A percentile compares a stretch with the other conserved stretches of the same genome.
These are phyloP conservation scores for Elongisporangium anandrum DNA, from an alignment of 352 stramenopile species.

Conservation along the genomic window DNA sequence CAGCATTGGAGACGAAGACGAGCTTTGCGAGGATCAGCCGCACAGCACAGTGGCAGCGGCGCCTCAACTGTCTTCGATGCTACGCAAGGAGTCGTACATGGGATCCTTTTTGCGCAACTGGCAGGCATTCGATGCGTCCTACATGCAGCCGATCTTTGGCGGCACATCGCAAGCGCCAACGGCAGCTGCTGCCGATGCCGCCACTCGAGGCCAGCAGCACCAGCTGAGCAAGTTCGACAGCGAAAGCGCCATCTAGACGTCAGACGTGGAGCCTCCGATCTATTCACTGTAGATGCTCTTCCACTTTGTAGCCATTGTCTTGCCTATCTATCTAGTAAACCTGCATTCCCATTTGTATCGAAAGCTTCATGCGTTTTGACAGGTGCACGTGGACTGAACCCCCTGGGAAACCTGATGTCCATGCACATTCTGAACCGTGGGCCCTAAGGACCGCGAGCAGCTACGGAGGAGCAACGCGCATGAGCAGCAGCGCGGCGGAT, in stretches of 20 bases:
- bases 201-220: slow-evolving; percentile 7
- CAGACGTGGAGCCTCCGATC: not conserved
- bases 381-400: slow-evolving; percentile 3
- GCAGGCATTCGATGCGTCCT: slow-evolving; percentile 72
- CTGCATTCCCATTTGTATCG: slow-evolving; percentile 3
- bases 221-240: slow-evolving; percentile 35
- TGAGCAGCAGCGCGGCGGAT: slow-evolving; percentile 12
- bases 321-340: slow-evolving; percentile 2
- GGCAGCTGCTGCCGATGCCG: slow-evolving; percentile 5
- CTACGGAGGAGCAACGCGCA: too few species aligned
- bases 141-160: slow-evolving; percentile 82
- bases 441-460: too few species aligned
- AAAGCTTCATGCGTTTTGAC: slow-evolving; percentile 2
- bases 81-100: slow-evolving; percentile 42
- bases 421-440: slow-evolving; percentile 5
- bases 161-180: slow-evolving; percentile 34
- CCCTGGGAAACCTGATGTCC: slow-evolving; percentile 2
- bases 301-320: slow-evolving; percentile 4
- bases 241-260: slow-evolving; percentile 36
- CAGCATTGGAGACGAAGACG: slow-evolving; percentile 40
- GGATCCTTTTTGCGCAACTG: slow-evolving; percentile 71
- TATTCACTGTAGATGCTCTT: not conserved
- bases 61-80: slow-evolving; percentile 6
- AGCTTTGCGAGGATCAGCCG: slow-evolving; percentile 8
- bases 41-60: slow-evolving; percentile 1